phyloP scores from a whole-genome alignment of 2,329 filamentous ascomycete species.

The Pseudogymnoascus sp. region DNA sequence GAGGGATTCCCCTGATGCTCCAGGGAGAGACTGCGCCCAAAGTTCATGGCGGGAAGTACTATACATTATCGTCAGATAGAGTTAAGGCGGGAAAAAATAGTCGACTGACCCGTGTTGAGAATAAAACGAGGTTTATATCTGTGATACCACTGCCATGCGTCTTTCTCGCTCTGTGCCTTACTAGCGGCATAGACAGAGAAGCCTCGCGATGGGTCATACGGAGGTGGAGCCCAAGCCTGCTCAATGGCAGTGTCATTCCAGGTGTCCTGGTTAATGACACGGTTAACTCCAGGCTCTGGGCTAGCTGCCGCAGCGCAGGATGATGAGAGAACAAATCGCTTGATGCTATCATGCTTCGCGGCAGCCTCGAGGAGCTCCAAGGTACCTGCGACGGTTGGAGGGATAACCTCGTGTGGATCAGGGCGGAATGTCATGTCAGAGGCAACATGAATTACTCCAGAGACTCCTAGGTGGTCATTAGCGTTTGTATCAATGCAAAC shows the following conservation, averaged over 20 bases:
- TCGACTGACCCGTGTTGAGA: slow-evolving; percentile 23
- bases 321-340: slow-evolving; percentile 34
- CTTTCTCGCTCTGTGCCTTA: slow-evolving; percentile 31
- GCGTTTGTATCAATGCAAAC: background rate
- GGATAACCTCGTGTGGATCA: slow-evolving; percentile 6
- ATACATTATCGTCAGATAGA: background rate
- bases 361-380: slow-evolving; percentile 7
- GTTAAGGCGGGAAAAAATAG: no score
- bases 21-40: slow-evolving; percentile 22
- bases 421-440: background rate
- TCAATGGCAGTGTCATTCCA: slow-evolving; percentile 30
- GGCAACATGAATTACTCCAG: slow-evolving; percentile 7
- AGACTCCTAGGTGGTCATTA: background rate
- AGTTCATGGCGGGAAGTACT: slow-evolving; percentile 27
- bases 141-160: slow-evolving; percentile 30
- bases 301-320: slow-evolving; percentile 11
- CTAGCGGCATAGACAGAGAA: slow-evolving; percentile 30
- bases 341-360: slow-evolving; percentile 11
- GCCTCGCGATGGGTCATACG: slow-evolving; percentile 23
- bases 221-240: slow-evolving; percentile 29
- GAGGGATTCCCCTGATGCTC: background rate
- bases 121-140: slow-evolving; percentile 22
- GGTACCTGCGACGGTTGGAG: background rate
- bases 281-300: slow-evolving; percentile 14
- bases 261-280: slow-evolving; percentile 20